A percentile compares a stretch with the other conserved stretches of the same genome.
Conservation (phyloP, 257 asterid genomes). For the Nicotiana attenuata region DNA sequence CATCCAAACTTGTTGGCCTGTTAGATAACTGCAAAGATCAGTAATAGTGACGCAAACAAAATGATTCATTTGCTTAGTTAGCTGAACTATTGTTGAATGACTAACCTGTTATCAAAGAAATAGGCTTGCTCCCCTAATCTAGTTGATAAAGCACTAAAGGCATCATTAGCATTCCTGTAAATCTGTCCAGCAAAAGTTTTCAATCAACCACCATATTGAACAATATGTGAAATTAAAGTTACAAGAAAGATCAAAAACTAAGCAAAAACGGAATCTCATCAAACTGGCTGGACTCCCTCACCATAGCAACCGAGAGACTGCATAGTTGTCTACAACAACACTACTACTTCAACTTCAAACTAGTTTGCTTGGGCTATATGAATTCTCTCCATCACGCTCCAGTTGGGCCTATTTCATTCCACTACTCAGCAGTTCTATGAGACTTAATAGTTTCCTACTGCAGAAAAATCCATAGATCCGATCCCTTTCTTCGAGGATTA, state of each 20-base stretch:
- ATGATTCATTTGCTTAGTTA: not conserved
- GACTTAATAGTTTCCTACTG: not conserved
- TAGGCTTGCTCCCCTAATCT: slow-evolving; percentile 67
- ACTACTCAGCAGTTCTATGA: not conserved
- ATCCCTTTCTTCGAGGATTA: not conserved
- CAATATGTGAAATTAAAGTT: not conserved
- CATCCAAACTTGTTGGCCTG: slow-evolving; percentile 97
- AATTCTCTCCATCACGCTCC: not conserved
- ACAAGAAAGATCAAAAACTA: not conserved
- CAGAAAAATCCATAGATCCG: not conserved
- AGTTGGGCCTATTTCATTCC: not conserved
- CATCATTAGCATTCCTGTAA: slow-evolving; percentile 61
- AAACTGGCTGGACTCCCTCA: not conserved
- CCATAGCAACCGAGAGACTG: not conserved
- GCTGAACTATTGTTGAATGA: slow-evolving; percentile 13
- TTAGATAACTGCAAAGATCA: not conserved
- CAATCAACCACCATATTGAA: not conserved
- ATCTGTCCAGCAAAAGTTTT: slow-evolving; percentile 41
- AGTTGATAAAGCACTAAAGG: slow-evolving; percentile 66
- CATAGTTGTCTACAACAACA: not conserved
- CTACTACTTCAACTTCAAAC: not conserved
- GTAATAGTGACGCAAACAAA: not conserved
- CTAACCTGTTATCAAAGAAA: slow-evolving; percentile 68
- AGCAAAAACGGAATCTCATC: not conserved
- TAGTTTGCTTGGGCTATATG: not conserved